phyloP scores from a whole-genome alignment of 805 yeast genomes.

The Candida maris region DNA sequence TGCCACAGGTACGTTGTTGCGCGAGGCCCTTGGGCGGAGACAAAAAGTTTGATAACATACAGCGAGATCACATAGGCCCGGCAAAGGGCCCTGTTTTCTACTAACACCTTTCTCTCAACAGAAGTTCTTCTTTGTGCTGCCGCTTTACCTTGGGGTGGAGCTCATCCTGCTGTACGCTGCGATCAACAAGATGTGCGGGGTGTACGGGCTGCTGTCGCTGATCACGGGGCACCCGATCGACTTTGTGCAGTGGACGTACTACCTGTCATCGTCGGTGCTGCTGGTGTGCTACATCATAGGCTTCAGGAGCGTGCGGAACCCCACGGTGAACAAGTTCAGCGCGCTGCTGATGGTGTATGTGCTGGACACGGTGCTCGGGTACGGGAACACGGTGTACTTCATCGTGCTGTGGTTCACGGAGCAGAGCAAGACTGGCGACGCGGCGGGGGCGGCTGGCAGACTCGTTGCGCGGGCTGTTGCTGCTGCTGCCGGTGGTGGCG shows the following conservation, averaged over 20 bases:
- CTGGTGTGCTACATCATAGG: slow-evolving; percentile 67
- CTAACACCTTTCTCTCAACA: not conserved
- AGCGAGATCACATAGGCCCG: too few relatives aligned
- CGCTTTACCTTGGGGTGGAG: slow-evolving; percentile 87
- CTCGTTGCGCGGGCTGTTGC: slow-evolving; percentile 5
- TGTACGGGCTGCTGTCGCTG: slow-evolving; percentile 79
- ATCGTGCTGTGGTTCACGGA: slow-evolving; percentile 66
- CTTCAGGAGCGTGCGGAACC: slow-evolving; percentile 44
- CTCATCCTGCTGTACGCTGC: slow-evolving; percentile 69
- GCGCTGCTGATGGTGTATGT: slow-evolving; percentile 60
- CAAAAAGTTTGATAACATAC: too few relatives aligned
- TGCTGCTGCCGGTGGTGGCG: slow-evolving; percentile 3
- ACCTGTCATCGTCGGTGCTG: slow-evolving; percentile 58
- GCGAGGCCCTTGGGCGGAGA: too few relatives aligned
- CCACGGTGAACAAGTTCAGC: slow-evolving; percentile 58
- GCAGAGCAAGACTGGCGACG: slow-evolving; percentile 10
- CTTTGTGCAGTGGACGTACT: slow-evolving; percentile 77
- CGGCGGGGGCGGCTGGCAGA: not conserved
- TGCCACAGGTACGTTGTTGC: too few relatives aligned
- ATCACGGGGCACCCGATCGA: slow-evolving; percentile 87
- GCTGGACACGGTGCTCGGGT: slow-evolving; percentile 63
- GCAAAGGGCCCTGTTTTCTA: too few relatives aligned
- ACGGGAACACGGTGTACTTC: slow-evolving; percentile 71
- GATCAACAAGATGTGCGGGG: slow-evolving; percentile 84
- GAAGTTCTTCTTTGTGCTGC: slow-evolving; percentile 51